Evolutionary conservation across 257 asterid species (phyloP).

Genomic region (Gardenia jasminoides): DNA sequence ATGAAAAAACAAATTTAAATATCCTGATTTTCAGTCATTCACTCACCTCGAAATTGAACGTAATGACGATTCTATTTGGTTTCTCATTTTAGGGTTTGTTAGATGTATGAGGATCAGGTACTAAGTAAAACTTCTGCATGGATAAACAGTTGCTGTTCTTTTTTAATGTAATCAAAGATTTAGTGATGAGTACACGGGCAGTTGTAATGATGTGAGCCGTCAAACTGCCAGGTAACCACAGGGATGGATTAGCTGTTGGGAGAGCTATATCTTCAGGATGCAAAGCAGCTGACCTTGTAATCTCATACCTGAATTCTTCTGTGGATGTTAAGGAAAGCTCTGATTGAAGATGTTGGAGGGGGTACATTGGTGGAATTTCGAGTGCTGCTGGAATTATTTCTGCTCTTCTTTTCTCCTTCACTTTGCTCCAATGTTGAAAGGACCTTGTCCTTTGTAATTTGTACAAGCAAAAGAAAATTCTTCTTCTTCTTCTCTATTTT

Average conservation of each 20-base stretch:
- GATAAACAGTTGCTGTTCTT: no score
- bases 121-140: no score
- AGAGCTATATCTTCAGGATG: conserved; percentile 86
- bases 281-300: conserved; percentile 83
- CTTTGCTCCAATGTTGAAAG: background rate
- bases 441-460: no score
- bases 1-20: no score
- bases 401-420: background rate
- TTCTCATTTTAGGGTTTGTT: no score
- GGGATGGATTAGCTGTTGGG: conserved; percentile 89
- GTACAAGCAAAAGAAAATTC: no score
- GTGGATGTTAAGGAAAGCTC: conserved; percentile 19
- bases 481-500: no score
- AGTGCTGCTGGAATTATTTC: background rate
- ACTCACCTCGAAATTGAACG: no score
- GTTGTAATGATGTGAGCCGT: background rate
- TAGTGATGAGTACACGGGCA: background rate
- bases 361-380: background rate
- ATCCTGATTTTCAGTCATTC: no score
- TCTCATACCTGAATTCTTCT: conserved; percentile 63
- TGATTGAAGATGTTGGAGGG: conserved; percentile 1
- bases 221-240: conserved; percentile 75
- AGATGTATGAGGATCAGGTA: no score
- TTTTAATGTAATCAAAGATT: background rate
- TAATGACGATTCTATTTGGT: no score